Base-by-base conservation (phyloP, 2,329 filamentous ascomycete species). In the Bipolaris cookei region DNA sequence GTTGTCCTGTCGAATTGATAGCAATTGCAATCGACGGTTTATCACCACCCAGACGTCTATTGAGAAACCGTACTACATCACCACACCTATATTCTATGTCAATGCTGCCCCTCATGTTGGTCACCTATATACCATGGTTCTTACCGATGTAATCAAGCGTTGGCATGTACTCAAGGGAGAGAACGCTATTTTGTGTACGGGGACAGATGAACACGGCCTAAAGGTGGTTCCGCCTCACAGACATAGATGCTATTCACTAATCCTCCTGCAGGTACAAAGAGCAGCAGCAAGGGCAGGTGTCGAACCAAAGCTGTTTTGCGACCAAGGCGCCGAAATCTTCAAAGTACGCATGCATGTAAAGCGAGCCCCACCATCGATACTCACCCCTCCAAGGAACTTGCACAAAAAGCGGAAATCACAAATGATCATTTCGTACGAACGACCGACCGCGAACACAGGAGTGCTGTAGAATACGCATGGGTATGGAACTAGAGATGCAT, bases 1-100 rank as follows among this genome's bases (percentile, higher is more conserved):
- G 46, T 60, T 54, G 18, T 60, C 66, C 51, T 74, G 68, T 44
- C 63, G 61, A 37, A 47, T 56, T 35, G 61, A 53, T 39, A 63
- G 62, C 55, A 57, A 44, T 18, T 61, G 50, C 45, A 60, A 44
- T 47, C 67, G 61, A 25, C 68, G 63, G 30, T 60, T 56, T 43
- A 46, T 63, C 28, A 63, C 69, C 42, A 64, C 67, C 11, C 62
- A 67, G 52, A 32, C 64, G 14, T 20, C 61, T n/a, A 20, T 64
- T 7, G 54, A 63, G 59, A 98, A 98, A 80, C 92, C 94, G 7
- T 97, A 89, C 81, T 99, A 98, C 81, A 83, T 97, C 70, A 98
- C 95, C 4, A 96, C 92, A 7, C 95, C 95, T 2, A 99, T 99
- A 56, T 99, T 98, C 81, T 99, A 99, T 78, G 95, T 99, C 80